A percentile compares a stretch with the other conserved stretches of the same genome.
Conservation (phyloP, 768 basidiomycete species). For the Sporobolomyces roseus region DNA sequence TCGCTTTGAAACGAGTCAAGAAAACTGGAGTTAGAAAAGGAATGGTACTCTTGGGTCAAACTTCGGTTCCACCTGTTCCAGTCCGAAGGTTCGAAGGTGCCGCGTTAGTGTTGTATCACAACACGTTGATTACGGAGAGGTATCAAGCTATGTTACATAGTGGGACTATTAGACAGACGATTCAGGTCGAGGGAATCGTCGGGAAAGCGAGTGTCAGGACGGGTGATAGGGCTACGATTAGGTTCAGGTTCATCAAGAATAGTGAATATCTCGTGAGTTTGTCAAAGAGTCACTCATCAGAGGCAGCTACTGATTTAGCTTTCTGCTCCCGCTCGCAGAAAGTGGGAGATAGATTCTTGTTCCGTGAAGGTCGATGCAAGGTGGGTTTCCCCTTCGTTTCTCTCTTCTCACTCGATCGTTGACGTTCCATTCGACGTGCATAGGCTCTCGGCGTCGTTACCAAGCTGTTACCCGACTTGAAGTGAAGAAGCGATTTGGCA, state of each 20-base stretch:
- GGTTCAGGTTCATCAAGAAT: conserved; percentile 66
- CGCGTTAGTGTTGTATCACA: conserved; percentile 74
- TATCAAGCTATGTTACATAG: conserved; percentile 48
- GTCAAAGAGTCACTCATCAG: too few relatives aligned
- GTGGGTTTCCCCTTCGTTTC: too few relatives aligned
- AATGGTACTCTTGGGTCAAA: conserved; percentile 82
- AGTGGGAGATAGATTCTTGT: conserved; percentile 53
- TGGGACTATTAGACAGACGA: conserved; percentile 45
- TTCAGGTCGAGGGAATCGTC: conserved; percentile 38
- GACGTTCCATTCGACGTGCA: too few relatives aligned
- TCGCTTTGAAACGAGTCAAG: conserved; percentile 84
- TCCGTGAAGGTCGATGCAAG: conserved; percentile 95
- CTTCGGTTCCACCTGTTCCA: conserved; percentile 61
- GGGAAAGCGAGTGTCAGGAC: background rate
- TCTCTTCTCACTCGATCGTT: too few relatives aligned
- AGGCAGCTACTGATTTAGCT: too few relatives aligned
- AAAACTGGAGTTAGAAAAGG: conserved; percentile 81
- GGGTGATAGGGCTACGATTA: conserved; percentile 89
- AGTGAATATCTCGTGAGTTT: conserved; percentile 69
- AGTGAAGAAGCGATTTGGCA: background rate
- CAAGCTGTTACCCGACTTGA: conserved; percentile 35
- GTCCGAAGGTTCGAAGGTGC: conserved; percentile 85
- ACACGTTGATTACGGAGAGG: conserved; percentile 26
- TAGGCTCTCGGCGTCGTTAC: conserved; percentile 48
- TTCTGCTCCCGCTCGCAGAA: background rate